A percentile compares a stretch with the other conserved stretches of the same genome.
Evolutionary conservation across 495 filamentous ascomycete species (phyloP).

Genomic region (Aspergillus hancockii): DNA sequence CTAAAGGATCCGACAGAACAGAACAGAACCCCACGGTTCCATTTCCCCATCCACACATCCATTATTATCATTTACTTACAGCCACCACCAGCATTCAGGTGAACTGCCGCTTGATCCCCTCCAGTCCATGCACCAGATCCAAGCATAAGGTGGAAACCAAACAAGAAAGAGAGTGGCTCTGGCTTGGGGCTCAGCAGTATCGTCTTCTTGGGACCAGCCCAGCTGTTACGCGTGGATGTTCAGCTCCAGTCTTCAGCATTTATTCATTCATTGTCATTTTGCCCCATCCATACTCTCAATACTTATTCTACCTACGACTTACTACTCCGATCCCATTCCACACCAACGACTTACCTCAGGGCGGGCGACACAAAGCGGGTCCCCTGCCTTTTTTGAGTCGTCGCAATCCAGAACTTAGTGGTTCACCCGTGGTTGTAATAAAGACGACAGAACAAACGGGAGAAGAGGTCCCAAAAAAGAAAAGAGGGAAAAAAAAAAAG

Average conservation of each 20-base stretch:
- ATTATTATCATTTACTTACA: not conserved
- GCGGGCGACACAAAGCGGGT: conserved; percentile 10
- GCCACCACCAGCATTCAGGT: not conserved
- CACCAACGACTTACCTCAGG: not conserved
- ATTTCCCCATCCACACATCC: not conserved
- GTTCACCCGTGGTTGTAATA: conserved; percentile 10
- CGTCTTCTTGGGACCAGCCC: not conserved
- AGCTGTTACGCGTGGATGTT: conserved; percentile 1
- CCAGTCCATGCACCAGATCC: not conserved
- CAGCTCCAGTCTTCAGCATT: not conserved
- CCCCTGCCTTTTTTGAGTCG: conserved; percentile 10
- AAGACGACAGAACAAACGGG: not conserved
- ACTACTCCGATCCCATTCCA: too few species aligned
- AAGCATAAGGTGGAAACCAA: not conserved
- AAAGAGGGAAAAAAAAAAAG: not conserved
- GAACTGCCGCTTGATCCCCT: not conserved
- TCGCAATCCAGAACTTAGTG: conserved; percentile 7
- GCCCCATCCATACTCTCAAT: not conserved
- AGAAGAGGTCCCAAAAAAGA: not conserved
- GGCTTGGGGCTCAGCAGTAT: not conserved
- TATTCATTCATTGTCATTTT: not conserved
- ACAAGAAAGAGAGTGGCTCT: not conserved
- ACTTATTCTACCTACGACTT: too few species aligned
- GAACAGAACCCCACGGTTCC: not conserved
- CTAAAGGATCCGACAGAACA: not conserved